Conservation (phyloP, 2,329 filamentous ascomycete species). For the Epichloe elymi region DNA sequence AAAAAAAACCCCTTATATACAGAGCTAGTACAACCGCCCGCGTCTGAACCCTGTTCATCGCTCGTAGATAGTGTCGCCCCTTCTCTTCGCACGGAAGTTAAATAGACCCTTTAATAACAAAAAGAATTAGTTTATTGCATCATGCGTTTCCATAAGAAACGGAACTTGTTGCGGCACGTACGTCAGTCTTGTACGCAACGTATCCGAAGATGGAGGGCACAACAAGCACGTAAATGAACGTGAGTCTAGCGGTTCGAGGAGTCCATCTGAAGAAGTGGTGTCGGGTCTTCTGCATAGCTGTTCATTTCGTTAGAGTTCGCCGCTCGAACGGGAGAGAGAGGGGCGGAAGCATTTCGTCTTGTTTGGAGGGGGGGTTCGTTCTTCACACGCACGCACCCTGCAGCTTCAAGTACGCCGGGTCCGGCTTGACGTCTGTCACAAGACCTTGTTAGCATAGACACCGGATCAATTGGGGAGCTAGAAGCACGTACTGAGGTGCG, state of each 20-base stretch:
- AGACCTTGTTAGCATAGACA: slow-evolving; percentile 13
- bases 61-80: slow-evolving; percentile 72
- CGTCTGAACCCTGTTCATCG: slow-evolving; percentile 36
- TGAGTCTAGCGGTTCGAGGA: slow-evolving; percentile 64
- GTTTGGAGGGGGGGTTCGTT: slow-evolving; percentile 1
- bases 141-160: not conserved
- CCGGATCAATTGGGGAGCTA: not conserved
- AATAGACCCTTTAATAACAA: slow-evolving; percentile 57
- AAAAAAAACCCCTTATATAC: slow-evolving; percentile 27
- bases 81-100: slow-evolving; percentile 75
- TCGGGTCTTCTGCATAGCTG: slow-evolving; percentile 73
- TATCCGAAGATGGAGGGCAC: slow-evolving; percentile 61
- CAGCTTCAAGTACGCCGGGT: slow-evolving; percentile 29
- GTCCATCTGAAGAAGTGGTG: slow-evolving; percentile 97
- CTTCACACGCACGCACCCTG: slow-evolving; percentile 23
- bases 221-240: slow-evolving; percentile 61
- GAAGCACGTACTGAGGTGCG: slow-evolving; percentile 23
- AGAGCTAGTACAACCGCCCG: slow-evolving; percentile 10
- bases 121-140: slow-evolving; percentile 11
- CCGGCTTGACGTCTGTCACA: slow-evolving; percentile 26
- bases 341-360: not conserved
- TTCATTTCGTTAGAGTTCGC: slow-evolving; percentile 13
- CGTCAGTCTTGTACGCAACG: slow-evolving; percentile 69
- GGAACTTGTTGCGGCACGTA: slow-evolving; percentile 38
- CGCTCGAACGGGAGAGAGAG: not conserved